Conservation (phyloP, 2,329 filamentous ascomycete species). For the Stachybotrys echinatus region DNA sequence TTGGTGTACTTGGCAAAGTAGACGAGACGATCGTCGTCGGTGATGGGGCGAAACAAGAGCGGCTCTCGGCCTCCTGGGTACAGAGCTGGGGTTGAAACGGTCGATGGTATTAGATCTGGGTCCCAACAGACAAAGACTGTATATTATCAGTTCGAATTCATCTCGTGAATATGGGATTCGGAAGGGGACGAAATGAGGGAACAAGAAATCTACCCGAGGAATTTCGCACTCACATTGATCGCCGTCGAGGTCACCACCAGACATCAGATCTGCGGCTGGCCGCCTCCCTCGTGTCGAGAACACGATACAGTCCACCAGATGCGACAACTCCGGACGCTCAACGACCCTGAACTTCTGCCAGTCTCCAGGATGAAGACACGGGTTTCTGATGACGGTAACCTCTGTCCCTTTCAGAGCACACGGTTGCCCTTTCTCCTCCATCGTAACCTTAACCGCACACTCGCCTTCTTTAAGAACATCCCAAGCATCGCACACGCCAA, state of each 20-base stretch:
- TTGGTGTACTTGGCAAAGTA: conserved; percentile 34
- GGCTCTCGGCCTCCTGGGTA: conserved; percentile 33
- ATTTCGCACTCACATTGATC: conserved; percentile 27
- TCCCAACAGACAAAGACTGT: conserved; percentile 37
- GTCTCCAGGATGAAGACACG: conserved; percentile 36
- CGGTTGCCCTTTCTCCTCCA: conserved; percentile 25
- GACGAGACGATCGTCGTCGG: conserved; percentile 28
- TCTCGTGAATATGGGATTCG: background rate
- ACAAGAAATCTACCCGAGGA: no score
- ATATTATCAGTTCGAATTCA: no score
- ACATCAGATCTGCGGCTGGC: conserved; percentile 35
- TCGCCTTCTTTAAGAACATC: conserved; percentile 29
- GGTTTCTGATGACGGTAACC: conserved; percentile 34
- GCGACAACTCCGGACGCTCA: conserved; percentile 24
- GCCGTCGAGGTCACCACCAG: conserved; percentile 35
- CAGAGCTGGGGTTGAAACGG: conserved; percentile 26
- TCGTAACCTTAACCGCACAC: conserved; percentile 30
- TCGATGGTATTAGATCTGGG: conserved; percentile 28
- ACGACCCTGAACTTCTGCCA: conserved; percentile 34
- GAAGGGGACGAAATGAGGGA: no score
- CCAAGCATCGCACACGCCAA: conserved; percentile 31
- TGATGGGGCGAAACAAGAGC: conserved; percentile 26
- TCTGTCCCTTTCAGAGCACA: conserved; percentile 26
- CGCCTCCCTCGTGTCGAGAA: conserved; percentile 29
- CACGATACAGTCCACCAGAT: conserved; percentile 34